Percentiles rank a stretch among this genome's conserved stretches.
These are phyloP conservation scores for Rhododendron mucronatum DNA, from an alignment of 148 eudicot species.

Conservation along the genomic window DNA sequence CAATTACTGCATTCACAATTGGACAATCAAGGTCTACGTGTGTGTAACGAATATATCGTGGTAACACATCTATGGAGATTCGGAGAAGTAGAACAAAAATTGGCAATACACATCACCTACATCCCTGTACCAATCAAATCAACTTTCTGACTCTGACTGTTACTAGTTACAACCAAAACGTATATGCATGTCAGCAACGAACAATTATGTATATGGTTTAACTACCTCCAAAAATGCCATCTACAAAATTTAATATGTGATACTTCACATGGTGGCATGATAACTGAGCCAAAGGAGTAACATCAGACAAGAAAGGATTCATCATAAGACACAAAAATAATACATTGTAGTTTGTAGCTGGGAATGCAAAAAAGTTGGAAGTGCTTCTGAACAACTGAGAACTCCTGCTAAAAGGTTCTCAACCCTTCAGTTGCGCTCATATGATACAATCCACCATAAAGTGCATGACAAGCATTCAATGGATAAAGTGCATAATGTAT, in stretches of 20 bases:
- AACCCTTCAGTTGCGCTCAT: too few relatives aligned
- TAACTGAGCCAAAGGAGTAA: background rate
- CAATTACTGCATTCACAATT: background rate
- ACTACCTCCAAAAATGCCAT: background rate
- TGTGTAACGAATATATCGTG: background rate
- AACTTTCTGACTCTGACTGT: background rate
- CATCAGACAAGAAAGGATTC: background rate
- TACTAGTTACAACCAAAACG: background rate
- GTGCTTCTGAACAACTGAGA: background rate
- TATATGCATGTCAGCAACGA: background rate
- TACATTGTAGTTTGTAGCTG: background rate
- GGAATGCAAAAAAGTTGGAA: background rate
- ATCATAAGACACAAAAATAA: background rate
- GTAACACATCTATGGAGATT: background rate
- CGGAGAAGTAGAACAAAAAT: background rate
- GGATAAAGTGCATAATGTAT: background rate
- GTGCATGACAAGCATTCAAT: background rate
- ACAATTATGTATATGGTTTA: background rate
- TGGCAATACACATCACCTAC: background rate
- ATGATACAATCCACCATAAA: too few relatives aligned
- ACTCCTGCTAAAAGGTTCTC: background rate
- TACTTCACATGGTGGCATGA: background rate
- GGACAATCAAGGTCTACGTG: background rate
- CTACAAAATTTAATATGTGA: background rate
- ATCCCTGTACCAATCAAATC: constrained; percentile 2